Percentiles rank a stretch among this genome's conserved stretches.
These are phyloP conservation scores for Picochlorum sp. DNA, from an alignment of 139 green algal species.

Conservation along the genomic window DNA sequence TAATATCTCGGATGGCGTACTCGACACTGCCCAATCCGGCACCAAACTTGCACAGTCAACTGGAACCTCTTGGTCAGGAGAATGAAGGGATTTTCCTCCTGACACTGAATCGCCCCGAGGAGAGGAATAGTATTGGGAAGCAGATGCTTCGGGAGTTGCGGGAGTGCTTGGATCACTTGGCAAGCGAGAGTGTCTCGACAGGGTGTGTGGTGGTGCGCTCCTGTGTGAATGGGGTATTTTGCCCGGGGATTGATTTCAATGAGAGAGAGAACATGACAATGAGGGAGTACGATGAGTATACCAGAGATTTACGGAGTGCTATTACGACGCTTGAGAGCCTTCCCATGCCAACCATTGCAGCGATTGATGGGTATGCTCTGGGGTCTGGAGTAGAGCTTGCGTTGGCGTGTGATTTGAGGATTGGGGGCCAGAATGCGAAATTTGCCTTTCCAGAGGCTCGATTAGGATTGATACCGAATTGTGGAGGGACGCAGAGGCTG, in stretches of 20 bases:
- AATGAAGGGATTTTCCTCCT: conserved; percentile 60
- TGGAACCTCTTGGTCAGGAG: conserved; percentile 46
- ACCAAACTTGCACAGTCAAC: conserved; percentile 30
- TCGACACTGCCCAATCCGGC: no score
- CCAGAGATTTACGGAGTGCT: conserved; percentile 46
- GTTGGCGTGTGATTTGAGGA: conserved; percentile 68
- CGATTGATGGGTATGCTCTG: conserved; percentile 44
- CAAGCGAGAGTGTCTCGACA: conserved; percentile 52
- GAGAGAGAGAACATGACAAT: conserved; percentile 65
- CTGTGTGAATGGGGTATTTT: conserved; percentile 58
- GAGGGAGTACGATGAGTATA: conserved; percentile 58
- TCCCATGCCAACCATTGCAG: conserved; percentile 37
- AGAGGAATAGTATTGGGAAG: conserved; percentile 65
- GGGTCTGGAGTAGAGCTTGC: conserved; percentile 78
- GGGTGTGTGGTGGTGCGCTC: conserved; percentile 57
- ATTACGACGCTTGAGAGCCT: conserved; percentile 48
- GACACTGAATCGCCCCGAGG: conserved; percentile 41
- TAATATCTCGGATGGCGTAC: no score
- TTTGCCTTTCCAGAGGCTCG: conserved; percentile 61
- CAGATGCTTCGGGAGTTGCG: conserved; percentile 56
- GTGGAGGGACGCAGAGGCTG: conserved; percentile 74
- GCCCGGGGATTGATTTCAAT: conserved; percentile 55
- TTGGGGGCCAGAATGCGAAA: conserved; percentile 30
- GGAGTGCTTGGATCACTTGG: conserved; percentile 46
- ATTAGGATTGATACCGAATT: conserved; percentile 79